These are phyloP conservation scores for Fraxinus sp. DNA, from an alignment of 305 asterid species.

Conservation along the genomic window DNA sequence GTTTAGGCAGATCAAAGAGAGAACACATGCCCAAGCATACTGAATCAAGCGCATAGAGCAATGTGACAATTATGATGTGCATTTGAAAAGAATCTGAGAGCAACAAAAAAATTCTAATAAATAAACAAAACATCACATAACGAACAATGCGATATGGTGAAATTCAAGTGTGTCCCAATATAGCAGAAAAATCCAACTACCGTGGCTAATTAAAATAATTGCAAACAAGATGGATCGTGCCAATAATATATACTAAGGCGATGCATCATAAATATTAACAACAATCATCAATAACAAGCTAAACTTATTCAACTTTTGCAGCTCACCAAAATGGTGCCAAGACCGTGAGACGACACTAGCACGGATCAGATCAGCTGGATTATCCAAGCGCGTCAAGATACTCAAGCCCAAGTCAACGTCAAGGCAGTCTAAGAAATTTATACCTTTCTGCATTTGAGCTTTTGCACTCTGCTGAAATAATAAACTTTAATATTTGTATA, in stretches of 20 bases:
- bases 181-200: background rate
- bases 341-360: slow-evolving; percentile 39
- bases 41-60: background rate
- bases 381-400: slow-evolving; percentile 34
- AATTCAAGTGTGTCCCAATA: background rate
- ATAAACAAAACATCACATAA: background rate
- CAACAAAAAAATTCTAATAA: background rate
- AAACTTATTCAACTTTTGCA: background rate
- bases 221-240: background rate
- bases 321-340: slow-evolving; percentile 45
- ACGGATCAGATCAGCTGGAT: slow-evolving; percentile 42
- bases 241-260: background rate
- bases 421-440: slow-evolving; percentile 29
- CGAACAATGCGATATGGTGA: background rate
- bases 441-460: slow-evolving; percentile 21
- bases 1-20: background rate
- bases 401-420: slow-evolving; percentile 24
- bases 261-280: background rate
- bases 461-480: background rate
- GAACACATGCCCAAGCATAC: background rate
- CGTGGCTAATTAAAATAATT: background rate
- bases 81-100: background rate
- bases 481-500: background rate
- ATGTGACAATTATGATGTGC: background rate
- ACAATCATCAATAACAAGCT: background rate